phyloP scores from a whole-genome alignment of 2,329 filamentous ascomycete species.

The Venturia nashicola region DNA sequence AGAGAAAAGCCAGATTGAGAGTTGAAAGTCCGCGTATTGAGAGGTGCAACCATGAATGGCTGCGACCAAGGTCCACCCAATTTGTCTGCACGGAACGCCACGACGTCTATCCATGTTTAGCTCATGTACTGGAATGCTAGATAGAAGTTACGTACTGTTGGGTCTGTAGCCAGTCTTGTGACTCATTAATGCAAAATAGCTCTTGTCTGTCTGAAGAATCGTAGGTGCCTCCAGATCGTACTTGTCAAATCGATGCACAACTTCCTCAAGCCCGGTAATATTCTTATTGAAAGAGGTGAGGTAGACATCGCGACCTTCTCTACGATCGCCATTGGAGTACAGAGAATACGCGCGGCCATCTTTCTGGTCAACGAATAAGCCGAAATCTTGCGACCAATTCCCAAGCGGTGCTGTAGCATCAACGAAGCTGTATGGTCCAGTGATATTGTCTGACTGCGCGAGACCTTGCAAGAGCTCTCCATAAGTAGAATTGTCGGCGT shows the following conservation, averaged over 20 bases:
- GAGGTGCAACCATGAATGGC: slow-evolving; percentile 38
- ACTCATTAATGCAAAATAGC: slow-evolving; percentile 49
- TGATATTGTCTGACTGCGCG: slow-evolving; percentile 39
- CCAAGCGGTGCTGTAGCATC: slow-evolving; percentile 43
- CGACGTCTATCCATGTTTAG: slow-evolving; percentile 29
- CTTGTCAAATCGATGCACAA: slow-evolving; percentile 45
- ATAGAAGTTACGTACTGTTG: slow-evolving; percentile 29
- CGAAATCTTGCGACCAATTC: slow-evolving; percentile 53
- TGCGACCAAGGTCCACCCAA: slow-evolving; percentile 42
- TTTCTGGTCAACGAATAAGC: slow-evolving; percentile 48
- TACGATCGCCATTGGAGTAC: slow-evolving; percentile 47
- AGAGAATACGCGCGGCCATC: slow-evolving; percentile 43
- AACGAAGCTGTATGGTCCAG: slow-evolving; percentile 43
- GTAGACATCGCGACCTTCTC: slow-evolving; percentile 45
- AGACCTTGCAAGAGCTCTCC: slow-evolving; percentile 45
- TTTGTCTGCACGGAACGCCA: slow-evolving; percentile 41
- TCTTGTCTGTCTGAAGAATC: slow-evolving; percentile 47
- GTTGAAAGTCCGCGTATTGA: slow-evolving; percentile 40
- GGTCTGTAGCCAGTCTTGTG: slow-evolving; percentile 53
- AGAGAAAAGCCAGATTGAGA: slow-evolving; percentile 41
- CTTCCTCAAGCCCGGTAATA: slow-evolving; percentile 38
- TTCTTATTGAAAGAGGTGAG: slow-evolving; percentile 41
- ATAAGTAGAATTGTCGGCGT: slow-evolving; percentile 46
- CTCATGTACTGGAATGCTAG: neutral
- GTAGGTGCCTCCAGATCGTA: slow-evolving; percentile 49